These are phyloP conservation scores for Rhododendron mucronatum DNA, from an alignment of 148 eudicot genomes.

Conservation along the genomic window DNA sequence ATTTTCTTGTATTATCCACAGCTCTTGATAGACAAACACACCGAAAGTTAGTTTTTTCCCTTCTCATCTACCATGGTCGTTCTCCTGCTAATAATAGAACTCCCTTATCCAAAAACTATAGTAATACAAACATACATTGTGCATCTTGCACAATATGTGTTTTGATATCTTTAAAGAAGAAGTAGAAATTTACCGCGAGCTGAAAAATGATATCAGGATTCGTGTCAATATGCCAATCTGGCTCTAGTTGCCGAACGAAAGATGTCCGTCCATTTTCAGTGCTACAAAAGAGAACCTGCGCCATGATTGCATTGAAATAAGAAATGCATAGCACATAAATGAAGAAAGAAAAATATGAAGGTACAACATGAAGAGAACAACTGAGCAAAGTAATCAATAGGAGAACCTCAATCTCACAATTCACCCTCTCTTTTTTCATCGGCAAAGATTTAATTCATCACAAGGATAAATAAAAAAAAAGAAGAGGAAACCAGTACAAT, in stretches of 20 bases:
- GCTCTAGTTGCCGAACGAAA: constrained; percentile 94
- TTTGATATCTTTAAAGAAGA: neutral
- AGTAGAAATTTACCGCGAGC: constrained; percentile 55
- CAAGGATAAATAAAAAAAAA: neutral
- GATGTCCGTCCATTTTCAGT: constrained; percentile 86
- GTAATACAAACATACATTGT: neutral
- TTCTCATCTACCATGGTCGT: neutral
- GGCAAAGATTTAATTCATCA: too few relatives aligned
- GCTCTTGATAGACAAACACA: neutral
- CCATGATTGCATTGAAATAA: neutral
- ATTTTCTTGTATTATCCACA: neutral
- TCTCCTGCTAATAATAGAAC: neutral
- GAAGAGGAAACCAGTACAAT: neutral
- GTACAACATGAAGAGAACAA: neutral
- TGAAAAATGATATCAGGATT: constrained; percentile 72
- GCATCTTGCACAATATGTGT: neutral
- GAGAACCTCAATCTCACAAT: neutral
- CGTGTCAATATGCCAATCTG: constrained; percentile 97
- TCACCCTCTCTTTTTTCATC: too few relatives aligned
- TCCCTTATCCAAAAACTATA: neutral
- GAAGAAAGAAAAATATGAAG: neutral
- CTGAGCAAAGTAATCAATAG: neutral
- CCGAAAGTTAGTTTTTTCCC: neutral
- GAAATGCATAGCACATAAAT: neutral
- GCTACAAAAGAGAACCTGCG: constrained; percentile 91